Evolutionary conservation across 2,329 filamentous ascomycete species (phyloP), one percentile per base, ranked within the genome.

Genomic region (Arthrobotrys iridis): DNA sequence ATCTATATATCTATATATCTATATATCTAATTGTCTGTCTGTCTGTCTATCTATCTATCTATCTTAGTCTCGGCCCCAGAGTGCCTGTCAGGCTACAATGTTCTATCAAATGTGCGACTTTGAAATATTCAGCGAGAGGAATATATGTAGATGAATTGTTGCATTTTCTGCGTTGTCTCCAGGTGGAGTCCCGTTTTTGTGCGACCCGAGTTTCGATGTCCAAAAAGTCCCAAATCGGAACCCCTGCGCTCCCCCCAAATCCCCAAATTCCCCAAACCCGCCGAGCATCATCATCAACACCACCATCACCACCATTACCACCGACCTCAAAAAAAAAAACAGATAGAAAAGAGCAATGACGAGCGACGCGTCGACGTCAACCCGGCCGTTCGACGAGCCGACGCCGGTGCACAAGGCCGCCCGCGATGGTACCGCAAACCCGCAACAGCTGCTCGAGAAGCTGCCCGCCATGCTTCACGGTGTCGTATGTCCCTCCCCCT

Each of bases 391-490:
- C 58, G 65, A 65, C 18, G 48, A 62, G 52, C 41, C 72, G 41
- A 76, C 64, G 3, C 65, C 72, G 7, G 58, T 66, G 11, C 66
- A 70, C 43, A 71, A 67, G 24, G 72, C 72, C 52, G 71, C 72
- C 5, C 30, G 41, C 18, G 66, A 76, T 26, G 65, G 72, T 33
- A 55, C 50, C 3, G 50, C 28, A 3, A 71, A 76, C 26, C 71
- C 71, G n/a, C 71, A 75, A 37, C 59, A 65, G 43, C 65, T 71
- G 22, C 72, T 76, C 28, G 72, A 76, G 30, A 76, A 70, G 58
- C 60, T 76, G 48, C 72, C 72, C 20, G 72, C 65, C 7, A 76
- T 76, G 72, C 52, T 76, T 1, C 64, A 76, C 50, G 72, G 65
- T 64, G 72, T 76, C 40, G 72, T 76, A 45, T 45, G 72, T 76